These are phyloP conservation scores for Capronia epimyces DNA, from an alignment of 2,329 filamentous ascomycete species.

Conservation along the genomic window DNA sequence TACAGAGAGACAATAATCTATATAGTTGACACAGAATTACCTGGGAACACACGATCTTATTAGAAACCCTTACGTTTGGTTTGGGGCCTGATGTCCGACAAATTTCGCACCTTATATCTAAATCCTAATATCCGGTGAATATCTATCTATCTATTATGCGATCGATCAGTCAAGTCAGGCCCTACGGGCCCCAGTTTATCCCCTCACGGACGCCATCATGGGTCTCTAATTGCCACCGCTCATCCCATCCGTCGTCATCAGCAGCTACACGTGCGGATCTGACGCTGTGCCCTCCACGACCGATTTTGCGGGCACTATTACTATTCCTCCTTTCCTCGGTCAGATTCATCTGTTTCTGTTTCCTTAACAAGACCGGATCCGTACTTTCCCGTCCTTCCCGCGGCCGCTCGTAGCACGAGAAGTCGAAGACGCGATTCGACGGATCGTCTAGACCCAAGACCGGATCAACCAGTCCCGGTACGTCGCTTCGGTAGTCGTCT, in stretches of 20 bases:
- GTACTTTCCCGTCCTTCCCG: conserved; percentile 29
- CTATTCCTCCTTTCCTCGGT: not conserved
- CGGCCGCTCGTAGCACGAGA: conserved; percentile 44
- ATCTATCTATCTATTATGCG: too few relatives aligned
- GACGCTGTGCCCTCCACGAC: not conserved
- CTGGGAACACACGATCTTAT: too few relatives aligned
- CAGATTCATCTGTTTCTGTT: conserved; percentile 25
- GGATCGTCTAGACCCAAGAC: conserved; percentile 3
- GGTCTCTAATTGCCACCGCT: conserved; percentile 19
- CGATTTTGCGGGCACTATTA: not conserved
- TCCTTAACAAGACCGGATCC: conserved; percentile 26
- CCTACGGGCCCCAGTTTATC: not conserved
- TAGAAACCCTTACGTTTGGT: too few relatives aligned
- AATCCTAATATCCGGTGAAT: too few relatives aligned
- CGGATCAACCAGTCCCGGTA: not conserved
- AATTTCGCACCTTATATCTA: too few relatives aligned
- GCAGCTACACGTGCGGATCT: too few relatives aligned
- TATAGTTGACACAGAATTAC: too few relatives aligned
- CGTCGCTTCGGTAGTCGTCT: conserved; percentile 36
- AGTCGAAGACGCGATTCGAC: conserved; percentile 29
- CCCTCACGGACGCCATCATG: not conserved
- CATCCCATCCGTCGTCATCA: conserved; percentile 21
- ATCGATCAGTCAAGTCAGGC: not conserved
- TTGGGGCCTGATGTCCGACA: too few relatives aligned
- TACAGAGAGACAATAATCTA: too few relatives aligned